These are phyloP conservation scores for Lecanicillium sp. DNA, from an alignment of 2,329 filamentous ascomycete species.

Conservation along the genomic window DNA sequence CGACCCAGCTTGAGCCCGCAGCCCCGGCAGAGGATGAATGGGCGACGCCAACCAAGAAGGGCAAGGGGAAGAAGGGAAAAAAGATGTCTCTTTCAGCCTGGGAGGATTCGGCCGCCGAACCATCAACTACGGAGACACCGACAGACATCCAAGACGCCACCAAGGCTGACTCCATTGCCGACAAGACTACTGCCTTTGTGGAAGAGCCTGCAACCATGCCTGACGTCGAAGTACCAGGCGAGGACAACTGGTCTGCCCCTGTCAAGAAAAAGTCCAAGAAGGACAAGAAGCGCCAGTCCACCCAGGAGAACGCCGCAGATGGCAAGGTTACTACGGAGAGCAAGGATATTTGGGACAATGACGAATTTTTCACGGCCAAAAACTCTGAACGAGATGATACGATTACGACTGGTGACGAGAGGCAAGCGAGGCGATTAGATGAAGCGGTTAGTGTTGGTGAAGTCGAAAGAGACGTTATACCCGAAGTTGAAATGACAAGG, in stretches of 20 bases:
- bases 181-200: neutral
- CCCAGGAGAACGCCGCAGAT: neutral
- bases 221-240: neutral
- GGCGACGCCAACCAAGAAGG: neutral
- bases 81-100: slow-evolving; percentile 6
- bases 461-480: slow-evolving; percentile 11
- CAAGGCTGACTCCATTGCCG: neutral
- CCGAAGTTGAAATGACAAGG: slow-evolving; percentile 12
- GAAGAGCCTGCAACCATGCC: slow-evolving; percentile 4
- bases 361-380: slow-evolving; percentile 19
- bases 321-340: slow-evolving; percentile 15
- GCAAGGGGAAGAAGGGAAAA: slow-evolving; percentile 13
- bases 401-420: slow-evolving; percentile 11
- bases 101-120: neutral
- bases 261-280: slow-evolving; percentile 25
- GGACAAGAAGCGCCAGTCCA: slow-evolving; percentile 30
- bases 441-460: slow-evolving; percentile 15
- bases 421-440: slow-evolving; percentile 11
- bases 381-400: slow-evolving; percentile 1
- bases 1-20: neutral
- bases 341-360: slow-evolving; percentile 21
- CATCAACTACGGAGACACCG: neutral
- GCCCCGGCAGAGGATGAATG: neutral
- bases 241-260: slow-evolving; percentile 7
- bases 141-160: neutral